Percentiles rank a stretch among this genome's conserved stretches.
Evolutionary conservation across 768 basidiomycete genomes (phyloP).

Genomic region (Thelephora ganbajun): DNA sequence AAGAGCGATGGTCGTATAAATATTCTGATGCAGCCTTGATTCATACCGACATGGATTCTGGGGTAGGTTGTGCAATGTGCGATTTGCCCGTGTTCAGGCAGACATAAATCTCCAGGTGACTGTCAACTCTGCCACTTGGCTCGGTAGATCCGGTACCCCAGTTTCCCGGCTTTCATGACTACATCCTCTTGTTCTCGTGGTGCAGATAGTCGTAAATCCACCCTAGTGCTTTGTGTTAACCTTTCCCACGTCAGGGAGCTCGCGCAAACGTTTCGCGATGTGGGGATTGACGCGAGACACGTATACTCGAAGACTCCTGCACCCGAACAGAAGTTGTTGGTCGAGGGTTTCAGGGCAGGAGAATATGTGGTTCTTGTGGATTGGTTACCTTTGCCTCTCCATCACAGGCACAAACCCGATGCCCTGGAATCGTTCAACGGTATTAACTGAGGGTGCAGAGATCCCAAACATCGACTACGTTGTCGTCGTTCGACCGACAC

Average conservation of each 20-base stretch:
- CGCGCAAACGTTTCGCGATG: conserved; percentile 54
- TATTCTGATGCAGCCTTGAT: not conserved
- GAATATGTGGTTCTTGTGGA: conserved; percentile 80
- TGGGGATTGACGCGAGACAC: conserved; percentile 77
- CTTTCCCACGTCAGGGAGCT: conserved; percentile 66
- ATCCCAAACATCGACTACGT: conserved; percentile 93
- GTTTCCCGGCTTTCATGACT: not conserved
- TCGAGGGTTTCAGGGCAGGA: conserved; percentile 56
- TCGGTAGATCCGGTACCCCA: conserved; percentile 65
- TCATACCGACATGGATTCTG: not conserved
- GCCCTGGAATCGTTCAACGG: conserved; percentile 30
- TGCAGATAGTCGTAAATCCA: conserved; percentile 59
- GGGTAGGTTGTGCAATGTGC: conserved; percentile 71
- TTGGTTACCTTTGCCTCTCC: conserved; percentile 25
- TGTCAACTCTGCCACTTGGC: conserved; percentile 56
- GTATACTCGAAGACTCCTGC: conserved; percentile 57
- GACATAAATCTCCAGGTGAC: conserved; percentile 61
- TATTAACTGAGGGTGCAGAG: conserved; percentile 89
- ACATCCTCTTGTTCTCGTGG: conserved; percentile 4
- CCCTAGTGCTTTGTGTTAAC: conserved; percentile 85
- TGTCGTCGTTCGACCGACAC: conserved; percentile 75
- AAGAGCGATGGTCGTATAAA: conserved; percentile 57
- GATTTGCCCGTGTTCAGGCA: conserved; percentile 72
- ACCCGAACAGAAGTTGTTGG: conserved; percentile 45
- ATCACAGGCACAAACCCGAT: not conserved